A percentile compares a stretch with the other conserved stretches of the same genome.
phyloP scores from a whole-genome alignment of 2,329 filamentous ascomycete species.

The Alternaria rosae region DNA sequence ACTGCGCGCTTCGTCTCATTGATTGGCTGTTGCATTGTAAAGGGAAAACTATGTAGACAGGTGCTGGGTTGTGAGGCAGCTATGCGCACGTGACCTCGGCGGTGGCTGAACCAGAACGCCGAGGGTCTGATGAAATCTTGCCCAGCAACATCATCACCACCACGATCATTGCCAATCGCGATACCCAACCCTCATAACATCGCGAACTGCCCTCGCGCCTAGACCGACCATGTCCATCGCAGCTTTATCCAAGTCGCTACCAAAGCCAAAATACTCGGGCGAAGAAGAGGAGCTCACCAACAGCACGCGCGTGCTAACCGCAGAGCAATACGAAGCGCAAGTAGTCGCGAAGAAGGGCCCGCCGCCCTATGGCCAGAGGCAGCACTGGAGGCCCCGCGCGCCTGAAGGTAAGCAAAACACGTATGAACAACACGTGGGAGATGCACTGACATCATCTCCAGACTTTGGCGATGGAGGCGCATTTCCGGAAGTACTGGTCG shows the following conservation, averaged over 20 bases:
- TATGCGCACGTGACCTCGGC: constrained; percentile 17
- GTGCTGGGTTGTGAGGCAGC: neutral
- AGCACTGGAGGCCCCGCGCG: constrained; percentile 87
- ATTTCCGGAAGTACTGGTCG: constrained; percentile 91
- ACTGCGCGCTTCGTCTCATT: neutral
- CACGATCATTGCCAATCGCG: constrained; percentile 5
- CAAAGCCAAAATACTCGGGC: constrained; percentile 89
- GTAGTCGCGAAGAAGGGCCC: constrained; percentile 78
- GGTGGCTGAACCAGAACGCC: constrained; percentile 10
- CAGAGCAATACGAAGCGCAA: constrained; percentile 83
- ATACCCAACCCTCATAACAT: constrained; percentile 3
- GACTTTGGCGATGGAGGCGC: constrained; percentile 97
- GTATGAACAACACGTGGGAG: neutral
- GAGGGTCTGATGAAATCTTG: constrained; percentile 15
- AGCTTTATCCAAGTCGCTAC: constrained; percentile 81
- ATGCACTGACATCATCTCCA: neutral
- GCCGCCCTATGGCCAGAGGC: constrained; percentile 84
- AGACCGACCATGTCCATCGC: constrained; percentile 44
- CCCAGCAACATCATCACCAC: constrained; percentile 1
- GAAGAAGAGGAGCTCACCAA: constrained; percentile 85
- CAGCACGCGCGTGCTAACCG: constrained; percentile 82
- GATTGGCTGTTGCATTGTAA: neutral
- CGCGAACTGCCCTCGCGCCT: neutral
- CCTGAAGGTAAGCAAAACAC: constrained; percentile 61
- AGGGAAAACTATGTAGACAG: neutral